Conservation (phyloP, 768 basidiomycete genomes). For the Pholiota molesta region DNA sequence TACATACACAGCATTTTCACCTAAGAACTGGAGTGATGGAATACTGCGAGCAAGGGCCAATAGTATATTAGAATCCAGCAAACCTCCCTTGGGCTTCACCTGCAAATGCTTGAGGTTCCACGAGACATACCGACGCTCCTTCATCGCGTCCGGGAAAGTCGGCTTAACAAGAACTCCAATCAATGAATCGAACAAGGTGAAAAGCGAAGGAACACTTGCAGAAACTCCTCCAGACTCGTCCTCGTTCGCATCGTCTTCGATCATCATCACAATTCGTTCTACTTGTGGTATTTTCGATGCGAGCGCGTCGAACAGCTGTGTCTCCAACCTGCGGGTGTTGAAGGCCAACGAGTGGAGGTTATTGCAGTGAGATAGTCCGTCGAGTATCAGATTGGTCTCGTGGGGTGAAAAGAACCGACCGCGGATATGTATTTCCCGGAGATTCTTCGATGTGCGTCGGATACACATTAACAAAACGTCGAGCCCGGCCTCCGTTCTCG, state of each 20-base stretch:
- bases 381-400: constrained; percentile 31
- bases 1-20: constrained; percentile 10
- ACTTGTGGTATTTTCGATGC: constrained; percentile 33
- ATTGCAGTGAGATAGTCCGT: constrained; percentile 26
- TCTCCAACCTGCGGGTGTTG: constrained; percentile 35
- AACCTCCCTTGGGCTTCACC: constrained; percentile 37
- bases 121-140: constrained; percentile 27
- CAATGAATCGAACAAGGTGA: background rate
- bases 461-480: constrained; percentile 35
- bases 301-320: constrained; percentile 36
- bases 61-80: constrained; percentile 35
- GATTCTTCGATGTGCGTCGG: constrained; percentile 31
- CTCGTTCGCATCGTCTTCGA: constrained; percentile 25
- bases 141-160: constrained; percentile 29
- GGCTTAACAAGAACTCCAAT: constrained; percentile 17
- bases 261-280: constrained; percentile 31
- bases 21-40: constrained; percentile 26
- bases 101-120: constrained; percentile 42
- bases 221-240: constrained; percentile 10
- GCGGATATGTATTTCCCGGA: constrained; percentile 38
- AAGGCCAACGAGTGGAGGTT: constrained; percentile 33
- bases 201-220: constrained; percentile 3
- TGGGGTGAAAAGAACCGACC: constrained; percentile 41
- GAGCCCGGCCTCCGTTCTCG: constrained; percentile 34
- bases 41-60: constrained; percentile 31